Base-by-base conservation (phyloP, 805 yeast genomes). In the Yarrowia deformans region DNA sequence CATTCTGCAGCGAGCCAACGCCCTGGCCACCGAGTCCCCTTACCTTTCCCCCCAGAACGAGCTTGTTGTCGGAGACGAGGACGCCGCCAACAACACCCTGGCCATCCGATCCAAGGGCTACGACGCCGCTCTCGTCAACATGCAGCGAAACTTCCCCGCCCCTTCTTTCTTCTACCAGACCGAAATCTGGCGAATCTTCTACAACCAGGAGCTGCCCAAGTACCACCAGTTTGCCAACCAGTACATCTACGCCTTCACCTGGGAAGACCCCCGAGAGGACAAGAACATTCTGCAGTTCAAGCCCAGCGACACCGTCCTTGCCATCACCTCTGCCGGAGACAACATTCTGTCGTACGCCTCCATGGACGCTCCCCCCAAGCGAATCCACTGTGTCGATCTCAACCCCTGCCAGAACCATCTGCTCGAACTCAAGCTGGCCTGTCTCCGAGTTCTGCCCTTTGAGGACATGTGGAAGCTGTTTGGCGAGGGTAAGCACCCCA, bases 201-300 rank as follows among this genome's bases (percentile, higher is more conserved):
- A 87, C 74, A 92, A 90, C 77, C 94, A 89, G 74, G 77, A 87
- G 72, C 85, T 85, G 74, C 87, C 89, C 8, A 84, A 84, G 72
- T 88, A 88, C 76, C 84, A 84, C 63, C 93, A 90, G 77, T 90
- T 90, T 81, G 86, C 85, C 70, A 84, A 89, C 75, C 93, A 90
- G 79, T 90, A 90, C 77, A 91, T 90, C 70, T 91, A 90, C 76
- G 93, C 96, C 5, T 90, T 90, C 78, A 90, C 96, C 8, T 90
- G 97, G 97, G 97, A 90, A 78, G 97, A 91, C 76, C 96, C 96
- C 39, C 83, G 89, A 69, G 95, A 90, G 79, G 97, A 90, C 79
- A 85, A 86, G 70, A 83, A 83, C 63, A 88, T 90, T 69, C 81
- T 90, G 73, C 84, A 87, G 54, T 81, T 90, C 74, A 80, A 82